Evolutionary conservation across 495 filamentous ascomycete genomes (phyloP), one percentile per base, ranked within the genome.

Genomic region (Penicillium angulare): DNA sequence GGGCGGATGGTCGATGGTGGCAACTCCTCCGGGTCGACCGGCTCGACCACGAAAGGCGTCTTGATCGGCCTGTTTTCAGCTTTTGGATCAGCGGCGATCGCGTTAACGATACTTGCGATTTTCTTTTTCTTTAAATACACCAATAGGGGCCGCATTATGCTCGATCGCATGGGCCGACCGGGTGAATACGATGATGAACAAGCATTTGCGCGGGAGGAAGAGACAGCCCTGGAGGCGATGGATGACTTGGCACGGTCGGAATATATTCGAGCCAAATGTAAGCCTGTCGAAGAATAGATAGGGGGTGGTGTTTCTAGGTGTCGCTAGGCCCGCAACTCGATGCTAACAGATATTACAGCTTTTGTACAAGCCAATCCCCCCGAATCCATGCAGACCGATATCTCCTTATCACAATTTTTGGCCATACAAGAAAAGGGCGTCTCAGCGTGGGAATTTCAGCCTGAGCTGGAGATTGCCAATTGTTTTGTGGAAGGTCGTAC

Each of bases 401-500:
- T 98, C 50, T 97, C 93, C 22, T 71, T 98, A 50, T 97, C 95
- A 33, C 93, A 98, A 66, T 97, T 95, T 62, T 78, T 98, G 39
- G 93, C 95, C 22, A 98, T 98, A 56, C 93, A 98, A 73, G 93
- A 98, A 68, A 98, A 98, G 67, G 93, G 93, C 42, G 93, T 98
- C 17, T 95, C 92, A 6, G 93, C 93, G 7, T 98, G 93, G 93
- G 93, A 97, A 67, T 98, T 98, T 53, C 92, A 97, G 65, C 92
- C 93, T 2, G 93, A 98, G 68, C 72, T 98, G 29, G 93, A 98
- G 68, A 97, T 98, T 56, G 93, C 93, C 47, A 98, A 98, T 69
- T 97, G 95, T 67, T 98, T 98, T 65, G 93, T 98, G 38, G 91
- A 98, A 73, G 92, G 68, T 16, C 81, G 95, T 56, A 98, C 93